Evolutionary conservation across 306 rosid genomes (phyloP), one percentile per base, ranked within the genome.

Genomic region (Cicer judaicum): DNA sequence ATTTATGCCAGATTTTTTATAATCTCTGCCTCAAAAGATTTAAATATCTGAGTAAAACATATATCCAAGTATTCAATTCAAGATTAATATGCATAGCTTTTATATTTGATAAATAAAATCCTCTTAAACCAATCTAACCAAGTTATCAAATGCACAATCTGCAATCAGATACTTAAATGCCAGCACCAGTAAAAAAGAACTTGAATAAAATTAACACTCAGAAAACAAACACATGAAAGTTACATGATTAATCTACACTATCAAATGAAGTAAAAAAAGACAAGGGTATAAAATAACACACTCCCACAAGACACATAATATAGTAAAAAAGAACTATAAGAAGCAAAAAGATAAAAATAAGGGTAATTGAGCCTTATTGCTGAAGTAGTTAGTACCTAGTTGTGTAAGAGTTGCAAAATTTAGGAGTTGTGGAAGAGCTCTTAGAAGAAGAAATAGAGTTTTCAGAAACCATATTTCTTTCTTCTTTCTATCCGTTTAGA

Each of bases 401-500:
- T 64, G 92, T 87, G 87, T 88, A 92, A 80, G 96, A 83, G 79
- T 86, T 90, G 86, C 84, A 84, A 71, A 90, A 82, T 78, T 81
- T 89, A 13, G 96, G 90, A 63, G 88, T 79, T 21, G 81, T 34
- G n/a, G 90, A 84, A 42, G 93, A 82, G 78, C 83, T 87, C 72
- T 78, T 74, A 55, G 87, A 82, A 78, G 83, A 80, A 78, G 93
- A 78, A 41, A 88, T 75, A 3, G 87, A 64, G 81, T 61, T 82
- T 48, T 89, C 90, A 56, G 93, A 89, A 79, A 88, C 90, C 92
- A 92, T 91, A 4, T 66, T 55, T 29, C 5, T 29, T 29, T 18
- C 36, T 18, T 21, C 34, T 68, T 21, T 9, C 16, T 15, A 38
- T 70, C 42, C 1, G 62, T 70, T 70, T 18, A 54, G 61, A 52